Percentiles rank a stretch among this genome's conserved stretches.
Conservation (phyloP, 345 rosid genomes). For the Eucalyptus guilfoylei region DNA sequence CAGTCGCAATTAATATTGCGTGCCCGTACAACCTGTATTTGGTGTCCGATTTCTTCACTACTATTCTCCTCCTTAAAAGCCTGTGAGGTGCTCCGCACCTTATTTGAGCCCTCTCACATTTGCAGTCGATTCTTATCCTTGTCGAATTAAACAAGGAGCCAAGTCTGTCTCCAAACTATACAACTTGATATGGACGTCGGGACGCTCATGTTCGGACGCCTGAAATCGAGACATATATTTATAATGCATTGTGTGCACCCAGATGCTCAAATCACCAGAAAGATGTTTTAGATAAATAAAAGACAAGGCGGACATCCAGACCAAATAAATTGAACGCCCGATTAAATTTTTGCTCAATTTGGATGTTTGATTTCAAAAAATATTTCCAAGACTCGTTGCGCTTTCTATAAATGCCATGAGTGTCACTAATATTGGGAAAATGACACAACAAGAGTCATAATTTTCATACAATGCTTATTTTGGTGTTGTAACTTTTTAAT, state of each 20-base stretch:
- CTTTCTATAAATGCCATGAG: not conserved
- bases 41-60: not conserved
- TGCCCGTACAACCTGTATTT: not conserved
- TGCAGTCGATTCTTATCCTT: not conserved
- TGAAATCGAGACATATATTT: no score
- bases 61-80: no score
- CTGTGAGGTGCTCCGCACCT: no score
- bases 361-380: not conserved
- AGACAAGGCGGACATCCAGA: not conserved
- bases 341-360: not conserved
- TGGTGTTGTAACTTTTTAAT: not conserved
- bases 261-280: not conserved
- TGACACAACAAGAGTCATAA: not conserved
- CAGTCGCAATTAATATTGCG: no score
- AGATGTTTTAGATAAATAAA: not conserved
- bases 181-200: not conserved
- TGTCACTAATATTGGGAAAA: no score
- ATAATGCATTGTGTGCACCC: not conserved
- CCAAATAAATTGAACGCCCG: not conserved
- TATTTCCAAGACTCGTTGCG: not conserved
- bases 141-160: not conserved
- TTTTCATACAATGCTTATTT: not conserved
- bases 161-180: not conserved
- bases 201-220: not conserved
- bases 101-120: not conserved